A percentile compares a stretch with the other conserved stretches of the same genome.
These are phyloP conservation scores for Penicillium sp. DNA, from an alignment of 2,329 filamentous ascomycete genomes.

Conservation along the genomic window DNA sequence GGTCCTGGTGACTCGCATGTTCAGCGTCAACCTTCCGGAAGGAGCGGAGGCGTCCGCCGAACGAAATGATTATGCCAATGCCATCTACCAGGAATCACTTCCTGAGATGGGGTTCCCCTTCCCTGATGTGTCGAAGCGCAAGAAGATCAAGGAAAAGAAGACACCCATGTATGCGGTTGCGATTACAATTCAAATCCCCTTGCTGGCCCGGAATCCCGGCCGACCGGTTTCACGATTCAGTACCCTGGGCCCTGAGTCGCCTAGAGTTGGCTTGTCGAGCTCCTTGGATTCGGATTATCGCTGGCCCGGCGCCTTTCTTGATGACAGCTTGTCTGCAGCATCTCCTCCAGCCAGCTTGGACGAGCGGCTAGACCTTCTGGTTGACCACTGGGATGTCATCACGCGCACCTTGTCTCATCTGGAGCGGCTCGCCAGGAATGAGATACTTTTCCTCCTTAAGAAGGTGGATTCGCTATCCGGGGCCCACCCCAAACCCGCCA, in stretches of 20 bases:
- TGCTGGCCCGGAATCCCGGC: conserved; percentile 36
- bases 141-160: conserved; percentile 54
- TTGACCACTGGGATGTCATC: conserved; percentile 63
- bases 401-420: conserved; percentile 57
- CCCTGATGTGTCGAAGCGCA: conserved; percentile 43
- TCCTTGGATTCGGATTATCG: conserved; percentile 47
- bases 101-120: conserved; percentile 42
- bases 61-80: conserved; percentile 33
- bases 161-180: conserved; percentile 63
- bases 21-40: conserved; percentile 58
- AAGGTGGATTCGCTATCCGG: conserved; percentile 47
- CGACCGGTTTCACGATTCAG: conserved; percentile 42
- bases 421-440: conserved; percentile 54
- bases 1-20: conserved; percentile 61
- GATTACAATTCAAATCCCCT: conserved; percentile 57
- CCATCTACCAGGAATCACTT: conserved; percentile 37
- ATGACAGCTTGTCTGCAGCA: conserved; percentile 47
- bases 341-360: conserved; percentile 53
- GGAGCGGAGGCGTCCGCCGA: conserved; percentile 42
- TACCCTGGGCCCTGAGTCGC: conserved; percentile 35
- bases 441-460: conserved; percentile 55
- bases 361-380: conserved; percentile 57
- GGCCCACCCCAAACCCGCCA: conserved; percentile 47
- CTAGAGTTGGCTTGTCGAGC: conserved; percentile 39
- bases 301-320: conserved; percentile 39